A percentile compares a stretch with the other conserved stretches of the same genome.
These are phyloP conservation scores for Bauhinia variegata DNA, from an alignment of 306 rosid species.

Conservation along the genomic window DNA sequence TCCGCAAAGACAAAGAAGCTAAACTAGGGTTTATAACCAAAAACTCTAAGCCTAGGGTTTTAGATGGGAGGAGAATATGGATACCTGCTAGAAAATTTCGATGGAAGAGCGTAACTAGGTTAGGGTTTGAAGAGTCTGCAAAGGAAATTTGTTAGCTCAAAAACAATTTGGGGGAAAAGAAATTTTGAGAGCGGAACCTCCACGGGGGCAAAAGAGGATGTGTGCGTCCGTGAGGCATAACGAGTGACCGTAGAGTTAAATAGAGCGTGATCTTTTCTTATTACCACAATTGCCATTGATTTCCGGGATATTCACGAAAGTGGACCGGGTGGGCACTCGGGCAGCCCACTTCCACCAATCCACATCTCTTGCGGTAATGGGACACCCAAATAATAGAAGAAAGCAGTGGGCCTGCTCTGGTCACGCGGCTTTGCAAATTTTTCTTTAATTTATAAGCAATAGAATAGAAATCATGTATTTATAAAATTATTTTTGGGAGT, in stretches of 20 bases:
- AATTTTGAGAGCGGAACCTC: constrained; percentile 41
- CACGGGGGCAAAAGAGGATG: constrained; percentile 1
- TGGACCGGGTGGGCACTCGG: too few relatives aligned
- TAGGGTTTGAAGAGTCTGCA: constrained; percentile 72
- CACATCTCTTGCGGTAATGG: too few relatives aligned
- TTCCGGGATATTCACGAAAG: background rate
- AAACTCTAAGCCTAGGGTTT: constrained; percentile 43
- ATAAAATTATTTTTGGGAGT: too few relatives aligned
- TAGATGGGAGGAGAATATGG: background rate
- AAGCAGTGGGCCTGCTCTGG: too few relatives aligned
- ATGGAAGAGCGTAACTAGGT: constrained; percentile 14
- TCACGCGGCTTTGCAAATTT: too few relatives aligned
- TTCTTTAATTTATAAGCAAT: too few relatives aligned
- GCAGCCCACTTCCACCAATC: too few relatives aligned
- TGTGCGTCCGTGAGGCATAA: background rate
- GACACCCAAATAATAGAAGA: too few relatives aligned
- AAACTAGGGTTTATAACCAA: constrained; percentile 37
- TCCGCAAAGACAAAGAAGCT: background rate
- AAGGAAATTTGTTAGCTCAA: constrained; percentile 74
- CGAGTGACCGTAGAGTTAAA: constrained; percentile 39
- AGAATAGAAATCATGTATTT: too few relatives aligned
- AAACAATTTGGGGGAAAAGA: constrained; percentile 46
- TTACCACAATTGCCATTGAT: constrained; percentile 29
- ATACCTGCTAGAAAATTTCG: constrained; percentile 53
- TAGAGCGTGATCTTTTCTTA: background rate